phyloP scores from a whole-genome alignment of 2,329 filamentous ascomycete species.

The Helicocarpus griseus region DNA sequence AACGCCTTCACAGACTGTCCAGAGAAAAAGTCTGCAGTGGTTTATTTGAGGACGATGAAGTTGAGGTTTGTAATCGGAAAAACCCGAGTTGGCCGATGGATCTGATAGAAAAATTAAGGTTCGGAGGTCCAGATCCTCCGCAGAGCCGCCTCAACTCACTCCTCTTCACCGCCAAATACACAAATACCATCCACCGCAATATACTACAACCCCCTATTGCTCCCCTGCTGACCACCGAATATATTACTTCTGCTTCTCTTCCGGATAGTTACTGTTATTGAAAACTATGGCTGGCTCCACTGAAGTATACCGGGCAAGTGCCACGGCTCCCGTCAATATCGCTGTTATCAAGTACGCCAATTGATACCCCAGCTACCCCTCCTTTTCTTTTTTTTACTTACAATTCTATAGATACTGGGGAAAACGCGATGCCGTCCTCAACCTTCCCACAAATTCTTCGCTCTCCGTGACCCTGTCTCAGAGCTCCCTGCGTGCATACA shows the following conservation, averaged over 20 bases:
- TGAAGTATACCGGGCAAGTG: conserved; percentile 77
- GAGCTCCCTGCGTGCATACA: conserved; percentile 85
- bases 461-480: conserved; percentile 95
- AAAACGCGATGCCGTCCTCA: conserved; percentile 86
- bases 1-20: background rate
- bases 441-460: conserved; percentile 95
- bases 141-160: background rate
- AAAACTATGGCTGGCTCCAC: conserved; percentile 23
- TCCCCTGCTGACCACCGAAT: background rate
- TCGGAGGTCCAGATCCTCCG: background rate
- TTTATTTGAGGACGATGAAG: no score
- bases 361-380: conserved; percentile 10
- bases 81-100: background rate
- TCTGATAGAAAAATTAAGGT: conserved; percentile 3
- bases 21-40: background rate
- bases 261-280: background rate
- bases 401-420: conserved; percentile 68
- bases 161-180: background rate
- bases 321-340: conserved; percentile 95
- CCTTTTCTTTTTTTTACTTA: conserved; percentile 2
- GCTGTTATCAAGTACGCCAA: conserved; percentile 77
- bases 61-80: background rate
- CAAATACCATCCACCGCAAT: background rate
- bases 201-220: background rate
- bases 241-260: background rate